phyloP scores from a whole-genome alignment of 2,329 filamentous ascomycete genomes.

The Fonsecaea nubica region DNA sequence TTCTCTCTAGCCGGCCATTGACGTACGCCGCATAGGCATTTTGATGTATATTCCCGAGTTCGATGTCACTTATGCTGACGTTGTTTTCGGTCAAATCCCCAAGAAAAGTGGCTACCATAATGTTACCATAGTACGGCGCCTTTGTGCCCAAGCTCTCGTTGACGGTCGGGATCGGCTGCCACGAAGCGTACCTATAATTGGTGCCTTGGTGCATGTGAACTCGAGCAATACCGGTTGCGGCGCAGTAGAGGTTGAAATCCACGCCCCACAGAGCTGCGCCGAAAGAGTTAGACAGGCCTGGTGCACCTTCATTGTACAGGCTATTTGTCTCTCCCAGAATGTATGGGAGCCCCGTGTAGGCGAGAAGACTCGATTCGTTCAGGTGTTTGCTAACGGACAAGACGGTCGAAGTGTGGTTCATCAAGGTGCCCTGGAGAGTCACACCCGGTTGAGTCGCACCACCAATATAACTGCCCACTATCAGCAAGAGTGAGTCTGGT shows the following conservation, averaged over 20 bases:
- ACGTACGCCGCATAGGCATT: conserved; percentile 65
- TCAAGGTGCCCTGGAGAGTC: conserved; percentile 66
- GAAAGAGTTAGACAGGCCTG: conserved; percentile 69
- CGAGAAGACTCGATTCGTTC: conserved; percentile 55
- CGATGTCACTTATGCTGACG: conserved; percentile 58
- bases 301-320: conserved; percentile 66
- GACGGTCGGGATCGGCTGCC: conserved; percentile 60
- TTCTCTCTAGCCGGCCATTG: conserved; percentile 51
- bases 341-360: conserved; percentile 53
- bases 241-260: conserved; percentile 67
- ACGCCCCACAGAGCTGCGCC: conserved; percentile 70
- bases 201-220: conserved; percentile 71
- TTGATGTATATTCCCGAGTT: conserved; percentile 48
- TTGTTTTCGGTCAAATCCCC: conserved; percentile 46
- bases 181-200: conserved; percentile 66
- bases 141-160: conserved; percentile 61
- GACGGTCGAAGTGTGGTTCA: conserved; percentile 66
- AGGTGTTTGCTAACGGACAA: conserved; percentile 60
- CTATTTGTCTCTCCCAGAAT: conserved; percentile 69
- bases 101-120: conserved; percentile 64
- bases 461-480: conserved; percentile 62
- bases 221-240: conserved; percentile 61
- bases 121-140: conserved; percentile 68
- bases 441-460: conserved; percentile 66
- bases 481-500: conserved; percentile 14